These are phyloP conservation scores for Didymella sp. DNA, from an alignment of 2,329 filamentous ascomycete species.

Conservation along the genomic window DNA sequence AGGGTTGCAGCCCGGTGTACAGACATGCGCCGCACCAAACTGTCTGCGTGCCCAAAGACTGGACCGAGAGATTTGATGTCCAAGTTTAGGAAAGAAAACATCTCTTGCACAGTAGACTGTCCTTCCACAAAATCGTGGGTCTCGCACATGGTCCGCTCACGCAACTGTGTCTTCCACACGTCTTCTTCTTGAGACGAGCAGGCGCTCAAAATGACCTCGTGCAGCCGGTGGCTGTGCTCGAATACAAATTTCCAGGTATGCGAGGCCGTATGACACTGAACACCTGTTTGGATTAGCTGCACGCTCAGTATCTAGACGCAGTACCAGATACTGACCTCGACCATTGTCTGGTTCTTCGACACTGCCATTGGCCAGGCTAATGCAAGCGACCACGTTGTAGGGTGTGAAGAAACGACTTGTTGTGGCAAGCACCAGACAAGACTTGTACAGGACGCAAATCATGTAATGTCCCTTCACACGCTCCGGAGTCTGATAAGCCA, in stretches of 20 bases:
- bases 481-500: conserved; percentile 77
- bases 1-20: conserved; percentile 80
- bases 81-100: conserved; percentile 70
- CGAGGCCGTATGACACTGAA: conserved; percentile 85
- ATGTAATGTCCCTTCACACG: conserved; percentile 79
- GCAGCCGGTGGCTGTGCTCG: conserved; percentile 75
- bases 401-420: conserved; percentile 68
- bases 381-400: conserved; percentile 77
- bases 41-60: conserved; percentile 75
- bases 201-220: conserved; percentile 86
- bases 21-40: conserved; percentile 71
- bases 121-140: conserved; percentile 59
- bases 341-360: conserved; percentile 79
- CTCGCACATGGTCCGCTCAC: conserved; percentile 59
- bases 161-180: conserved; percentile 77
- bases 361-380: conserved; percentile 69
- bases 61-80: conserved; percentile 77
- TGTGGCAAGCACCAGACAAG: conserved; percentile 78
- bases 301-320: not conserved
- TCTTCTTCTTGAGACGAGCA: conserved; percentile 81
- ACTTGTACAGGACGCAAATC: conserved; percentile 82
- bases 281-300: conserved; percentile 60
- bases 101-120: conserved; percentile 55
- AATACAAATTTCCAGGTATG: conserved; percentile 94
- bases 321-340: conserved; percentile 60